phyloP scores from a whole-genome alignment of 352 stramenopile genomes.

The Pythium dissotocum region DNA sequence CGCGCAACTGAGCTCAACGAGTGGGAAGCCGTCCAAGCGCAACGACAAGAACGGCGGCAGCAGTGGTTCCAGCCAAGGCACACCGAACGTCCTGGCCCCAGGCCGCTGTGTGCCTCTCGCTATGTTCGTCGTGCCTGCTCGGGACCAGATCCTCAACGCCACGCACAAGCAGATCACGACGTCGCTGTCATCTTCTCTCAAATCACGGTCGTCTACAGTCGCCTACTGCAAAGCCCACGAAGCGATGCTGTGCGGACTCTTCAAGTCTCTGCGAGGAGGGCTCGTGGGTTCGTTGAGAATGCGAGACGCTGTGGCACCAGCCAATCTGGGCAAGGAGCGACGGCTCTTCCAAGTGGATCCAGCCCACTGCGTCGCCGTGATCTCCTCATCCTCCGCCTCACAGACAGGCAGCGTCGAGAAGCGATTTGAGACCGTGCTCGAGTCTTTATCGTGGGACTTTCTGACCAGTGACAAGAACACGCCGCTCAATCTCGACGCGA shows the following conservation, averaged over 20 bases:
- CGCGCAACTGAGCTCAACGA: constrained; percentile 28
- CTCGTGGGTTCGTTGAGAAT: constrained; percentile 57
- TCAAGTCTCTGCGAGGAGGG: constrained; percentile 53
- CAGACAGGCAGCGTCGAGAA: constrained; percentile 33
- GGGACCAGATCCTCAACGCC: constrained; percentile 43
- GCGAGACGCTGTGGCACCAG: constrained; percentile 48
- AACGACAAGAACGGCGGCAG: constrained; percentile 33
- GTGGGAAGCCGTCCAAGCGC: constrained; percentile 39
- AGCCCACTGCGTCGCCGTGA: constrained; percentile 65
- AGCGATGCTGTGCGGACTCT: constrained; percentile 47
- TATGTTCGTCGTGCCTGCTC: constrained; percentile 60
- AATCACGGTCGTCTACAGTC: constrained; percentile 49
- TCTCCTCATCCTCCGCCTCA: constrained; percentile 40
- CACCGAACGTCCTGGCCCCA: constrained; percentile 46
- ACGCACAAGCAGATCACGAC: constrained; percentile 31
- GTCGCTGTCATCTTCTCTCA: constrained; percentile 19
- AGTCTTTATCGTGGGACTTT: constrained; percentile 40
- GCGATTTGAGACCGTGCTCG: constrained; percentile 46
- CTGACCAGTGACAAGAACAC: constrained; percentile 22
- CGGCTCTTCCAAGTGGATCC: constrained; percentile 69
- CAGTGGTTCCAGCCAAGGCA: constrained; percentile 15
- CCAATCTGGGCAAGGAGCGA: constrained; percentile 66
- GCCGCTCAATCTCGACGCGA: constrained; percentile 29
- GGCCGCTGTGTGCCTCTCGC: constrained; percentile 67
- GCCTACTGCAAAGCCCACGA: constrained; percentile 64